Conservation (phyloP, 257 asterid species). For the Solanum tarapatanum region DNA sequence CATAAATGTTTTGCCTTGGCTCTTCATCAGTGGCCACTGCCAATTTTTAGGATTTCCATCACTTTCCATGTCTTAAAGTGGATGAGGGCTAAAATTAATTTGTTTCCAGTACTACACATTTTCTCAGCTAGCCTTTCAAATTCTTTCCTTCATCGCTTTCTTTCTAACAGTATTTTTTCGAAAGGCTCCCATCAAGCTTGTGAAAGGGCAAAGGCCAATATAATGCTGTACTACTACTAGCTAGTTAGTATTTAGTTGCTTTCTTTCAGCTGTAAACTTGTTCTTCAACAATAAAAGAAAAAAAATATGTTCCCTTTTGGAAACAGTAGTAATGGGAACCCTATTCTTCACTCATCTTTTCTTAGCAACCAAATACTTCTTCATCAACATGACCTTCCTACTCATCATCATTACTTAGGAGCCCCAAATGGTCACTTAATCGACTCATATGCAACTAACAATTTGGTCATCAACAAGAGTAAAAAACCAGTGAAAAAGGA, state of each 20-base stretch:
- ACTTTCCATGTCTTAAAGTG: background rate
- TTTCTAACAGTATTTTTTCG: background rate
- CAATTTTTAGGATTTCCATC: background rate
- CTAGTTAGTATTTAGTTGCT: background rate
- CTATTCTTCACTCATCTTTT: constrained; percentile 27
- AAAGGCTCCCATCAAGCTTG: background rate
- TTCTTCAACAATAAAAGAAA: background rate
- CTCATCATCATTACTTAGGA: constrained; percentile 4
- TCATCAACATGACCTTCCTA: constrained; percentile 14
- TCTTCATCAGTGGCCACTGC: background rate
- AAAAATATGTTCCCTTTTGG: constrained; percentile 27
- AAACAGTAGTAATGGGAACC: constrained; percentile 17
- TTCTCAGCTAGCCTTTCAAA: background rate
- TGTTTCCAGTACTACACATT: background rate
- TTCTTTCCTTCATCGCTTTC: background rate
- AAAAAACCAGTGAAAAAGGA: constrained; percentile 28
- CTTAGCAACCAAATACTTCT: constrained; percentile 16
- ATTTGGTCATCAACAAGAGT: background rate
- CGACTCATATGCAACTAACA: background rate
- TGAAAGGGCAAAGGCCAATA: background rate
- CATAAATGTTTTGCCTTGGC: background rate
- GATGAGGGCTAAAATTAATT: background rate
- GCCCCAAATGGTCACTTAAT: constrained; percentile 12
- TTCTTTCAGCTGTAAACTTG: background rate
- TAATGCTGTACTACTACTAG: background rate